Evolutionary conservation across 78 protist genomes (phyloP).

Genomic region (Mastigamoeba balamuthi): DNA sequence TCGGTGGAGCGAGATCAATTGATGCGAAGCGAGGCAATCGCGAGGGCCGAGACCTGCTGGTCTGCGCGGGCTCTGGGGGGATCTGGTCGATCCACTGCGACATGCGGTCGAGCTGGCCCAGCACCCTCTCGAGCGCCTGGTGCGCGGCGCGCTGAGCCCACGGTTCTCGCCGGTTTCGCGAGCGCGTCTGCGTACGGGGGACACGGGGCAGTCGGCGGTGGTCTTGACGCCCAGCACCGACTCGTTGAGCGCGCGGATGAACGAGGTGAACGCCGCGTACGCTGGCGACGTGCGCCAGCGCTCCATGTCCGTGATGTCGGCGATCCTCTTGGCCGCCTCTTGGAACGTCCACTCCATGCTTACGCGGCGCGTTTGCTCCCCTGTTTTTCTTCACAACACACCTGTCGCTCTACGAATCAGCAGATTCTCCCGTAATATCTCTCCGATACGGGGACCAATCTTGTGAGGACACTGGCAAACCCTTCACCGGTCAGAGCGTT

Average conservation of each 20-base stretch:
- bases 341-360: too few relatives aligned
- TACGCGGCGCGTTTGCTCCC: too few relatives aligned
- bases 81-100: slow-evolving; percentile 18
- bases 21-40: slow-evolving; percentile 52
- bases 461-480: too few relatives aligned
- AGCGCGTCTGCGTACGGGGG: neutral
- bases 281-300: slow-evolving; percentile 27
- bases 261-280: slow-evolving; percentile 1
- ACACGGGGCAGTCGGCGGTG: neutral
- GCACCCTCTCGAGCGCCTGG: slow-evolving; percentile 8
- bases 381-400: too few relatives aligned
- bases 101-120: slow-evolving; percentile 14
- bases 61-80: slow-evolving; percentile 55
- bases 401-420: too few relatives aligned
- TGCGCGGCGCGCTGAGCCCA: neutral
- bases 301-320: too few relatives aligned
- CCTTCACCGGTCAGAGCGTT: too few relatives aligned
- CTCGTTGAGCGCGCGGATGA: neutral
- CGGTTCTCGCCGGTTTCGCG: neutral
- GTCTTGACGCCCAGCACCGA: neutral
- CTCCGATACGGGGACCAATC: too few relatives aligned
- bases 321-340: too few relatives aligned
- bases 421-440: too few relatives aligned
- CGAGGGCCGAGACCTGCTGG: slow-evolving; percentile 78
- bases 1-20: too few relatives aligned